Evolutionary conservation across 73 alveolate genomes (phyloP).

Genomic region (Blepharisma stoltei): DNA sequence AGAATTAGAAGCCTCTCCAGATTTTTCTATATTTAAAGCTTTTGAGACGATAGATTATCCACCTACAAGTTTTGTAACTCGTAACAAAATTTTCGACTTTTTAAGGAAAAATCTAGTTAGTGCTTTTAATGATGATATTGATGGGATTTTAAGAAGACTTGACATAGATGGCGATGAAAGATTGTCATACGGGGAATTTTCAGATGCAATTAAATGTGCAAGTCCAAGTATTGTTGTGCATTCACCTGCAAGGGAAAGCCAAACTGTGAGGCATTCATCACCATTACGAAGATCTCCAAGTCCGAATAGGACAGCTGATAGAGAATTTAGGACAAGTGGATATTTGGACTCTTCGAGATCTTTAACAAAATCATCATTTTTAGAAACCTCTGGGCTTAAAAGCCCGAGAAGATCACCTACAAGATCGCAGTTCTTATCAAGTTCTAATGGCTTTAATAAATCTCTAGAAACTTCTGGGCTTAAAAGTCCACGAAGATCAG

Average conservation of each 20-base stretch:
- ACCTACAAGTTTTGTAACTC: not conserved
- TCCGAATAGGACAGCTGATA: not conserved
- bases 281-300: not conserved
- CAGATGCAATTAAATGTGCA: not conserved
- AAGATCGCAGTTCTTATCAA: not conserved
- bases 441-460: not conserved
- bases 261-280: not conserved
- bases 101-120: not conserved
- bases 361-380: not conserved
- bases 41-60: not conserved
- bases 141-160: not conserved
- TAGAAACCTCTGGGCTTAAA: not conserved
- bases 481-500: not conserved
- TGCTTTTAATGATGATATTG: slow-evolving; percentile 9
- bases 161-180: slow-evolving; percentile 2
- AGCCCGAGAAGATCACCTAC: slow-evolving; percentile 8
- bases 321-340: not conserved
- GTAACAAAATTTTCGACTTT: not conserved
- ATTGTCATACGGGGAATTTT: not conserved
- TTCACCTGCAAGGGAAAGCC: not conserved
- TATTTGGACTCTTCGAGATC: not conserved
- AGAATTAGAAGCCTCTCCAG: not conserved
- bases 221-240: not conserved
- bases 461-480: not conserved
- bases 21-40: not conserved